These are phyloP conservation scores for Trapa bicornis DNA, from an alignment of 345 rosid genomes.

Conservation along the genomic window DNA sequence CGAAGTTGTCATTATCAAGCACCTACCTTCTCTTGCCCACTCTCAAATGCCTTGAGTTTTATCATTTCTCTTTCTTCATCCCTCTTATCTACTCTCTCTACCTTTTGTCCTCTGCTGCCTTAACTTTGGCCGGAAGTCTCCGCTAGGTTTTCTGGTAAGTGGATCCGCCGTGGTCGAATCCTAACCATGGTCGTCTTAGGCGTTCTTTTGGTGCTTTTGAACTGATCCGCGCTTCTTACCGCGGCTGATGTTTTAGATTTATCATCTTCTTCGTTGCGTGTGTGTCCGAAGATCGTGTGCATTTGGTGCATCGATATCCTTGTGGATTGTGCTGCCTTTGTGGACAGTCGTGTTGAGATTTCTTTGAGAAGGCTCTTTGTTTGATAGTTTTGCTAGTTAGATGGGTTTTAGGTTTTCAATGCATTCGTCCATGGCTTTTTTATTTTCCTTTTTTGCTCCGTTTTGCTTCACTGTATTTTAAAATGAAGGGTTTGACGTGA, in stretches of 20 bases:
- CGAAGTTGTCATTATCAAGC: slow-evolving; percentile 24
- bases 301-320: neutral
- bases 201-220: neutral
- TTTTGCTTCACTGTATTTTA: neutral
- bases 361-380: neutral
- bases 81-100: neutral
- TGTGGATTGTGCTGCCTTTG: neutral
- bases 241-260: neutral
- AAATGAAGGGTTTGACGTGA: neutral
- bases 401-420: neutral
- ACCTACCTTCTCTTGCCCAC: slow-evolving; percentile 15
- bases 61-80: neutral
- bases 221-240: neutral
- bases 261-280: neutral
- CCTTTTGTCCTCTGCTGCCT: neutral
- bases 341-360: neutral
- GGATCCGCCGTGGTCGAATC: neutral
- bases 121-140: neutral
- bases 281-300: slow-evolving; percentile 1
- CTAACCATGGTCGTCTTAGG: neutral
- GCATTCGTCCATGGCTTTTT: neutral
- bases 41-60: slow-evolving; percentile 1
- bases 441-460: neutral
- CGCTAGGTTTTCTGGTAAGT: neutral
- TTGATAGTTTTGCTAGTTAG: neutral